Base-by-base conservation (phyloP, 345 rosid species). In the Populus davidiana region DNA sequence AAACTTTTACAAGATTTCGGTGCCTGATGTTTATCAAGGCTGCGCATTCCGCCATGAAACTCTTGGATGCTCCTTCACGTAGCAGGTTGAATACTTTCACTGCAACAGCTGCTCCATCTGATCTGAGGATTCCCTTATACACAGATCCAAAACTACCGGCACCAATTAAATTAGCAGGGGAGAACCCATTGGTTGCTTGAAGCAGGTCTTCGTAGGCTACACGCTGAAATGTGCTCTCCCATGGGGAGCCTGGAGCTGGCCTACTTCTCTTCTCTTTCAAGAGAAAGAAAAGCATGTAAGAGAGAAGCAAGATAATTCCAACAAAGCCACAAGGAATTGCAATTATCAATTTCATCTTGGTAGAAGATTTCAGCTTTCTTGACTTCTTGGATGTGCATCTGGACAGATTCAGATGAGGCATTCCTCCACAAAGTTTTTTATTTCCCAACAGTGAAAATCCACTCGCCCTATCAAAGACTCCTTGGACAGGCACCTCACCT, bases 351-450 rank as follows among this genome's bases (percentile, higher is more conserved):
- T 11, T 12, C 1, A 4, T 0, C 38, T 47, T 36, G 10, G 18
- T n/a, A 5, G 43, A 59, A 69, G 67, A 69, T 3, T 23, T 59
- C 16, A 12, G 18, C 64, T 77, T 16, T 41, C 9, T 64, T 5
- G 27, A 33, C 1, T 8, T 14, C 18, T 2, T 50, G 18, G 41
- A 10, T 3, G 27, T 29, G n/a, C 81, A 79, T 31, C 35, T 20
- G 12, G 80, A 62, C 23, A 78, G 64, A 9, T 56, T 31, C 13
- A 78, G 12, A 12, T 70, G 59, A 27, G 47, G 33, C 5, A 64
- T 43, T 38, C 81, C 81, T n/a, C 77, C 81, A 21, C 81, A 78
- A 5, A 78, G 77, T 4, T 64, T 50, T 1, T 4, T 25, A 33
- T 78, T 78, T 39, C 81, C 72, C 5, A n/a, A 2, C 14, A 68